Percentiles rank a stretch among this genome's conserved stretches.
These are phyloP conservation scores for Taphrina confusa DNA, from an alignment of 1,139 yeast species.

Conservation along the genomic window DNA sequence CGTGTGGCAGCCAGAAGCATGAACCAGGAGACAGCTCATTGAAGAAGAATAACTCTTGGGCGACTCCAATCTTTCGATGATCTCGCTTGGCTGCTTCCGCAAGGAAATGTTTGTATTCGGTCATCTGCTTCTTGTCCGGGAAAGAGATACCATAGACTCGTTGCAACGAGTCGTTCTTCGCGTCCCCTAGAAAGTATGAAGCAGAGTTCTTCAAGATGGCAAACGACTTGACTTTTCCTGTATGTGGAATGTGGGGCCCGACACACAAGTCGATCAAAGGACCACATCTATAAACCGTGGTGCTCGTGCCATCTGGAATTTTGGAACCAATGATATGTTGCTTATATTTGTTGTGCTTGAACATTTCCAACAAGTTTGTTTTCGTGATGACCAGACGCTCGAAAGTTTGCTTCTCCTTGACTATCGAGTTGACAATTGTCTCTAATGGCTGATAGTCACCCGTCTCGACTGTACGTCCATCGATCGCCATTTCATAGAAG, in stretches of 20 bases:
- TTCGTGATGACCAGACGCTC: constrained; percentile 91
- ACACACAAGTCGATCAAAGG: constrained; percentile 94
- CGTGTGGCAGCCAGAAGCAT: constrained; percentile 81
- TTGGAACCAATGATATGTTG: constrained; percentile 81
- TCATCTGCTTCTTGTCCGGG: constrained; percentile 98
- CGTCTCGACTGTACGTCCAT: constrained; percentile 67
- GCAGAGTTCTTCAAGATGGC: constrained; percentile 94
- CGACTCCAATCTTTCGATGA: constrained; percentile 94
- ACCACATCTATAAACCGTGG: constrained; percentile 98
- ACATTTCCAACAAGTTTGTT: constrained; percentile 89
- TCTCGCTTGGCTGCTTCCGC: constrained; percentile 97
- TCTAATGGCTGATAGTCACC: constrained; percentile 84
- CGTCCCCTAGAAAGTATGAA: constrained; percentile 92
- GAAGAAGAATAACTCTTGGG: constrained; percentile 93
- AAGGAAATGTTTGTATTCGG: constrained; percentile 88
- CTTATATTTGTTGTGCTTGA: constrained; percentile 92
- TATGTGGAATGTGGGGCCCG: constrained; percentile 98
- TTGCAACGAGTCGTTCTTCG: constrained; percentile 90
- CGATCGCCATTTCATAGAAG: constrained; percentile 93
- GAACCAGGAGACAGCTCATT: constrained; percentile 97
- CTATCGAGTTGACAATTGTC: constrained; percentile 82
- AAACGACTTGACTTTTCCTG: constrained; percentile 93
- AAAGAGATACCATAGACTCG: constrained; percentile 97
- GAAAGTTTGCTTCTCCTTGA: constrained; percentile 94
- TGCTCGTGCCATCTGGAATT: constrained; percentile 92